Percentiles rank a stretch among this genome's conserved stretches.
Evolutionary conservation across 2,329 filamentous ascomycete species (phyloP).

Genomic region (Alternaria ventricosa): DNA sequence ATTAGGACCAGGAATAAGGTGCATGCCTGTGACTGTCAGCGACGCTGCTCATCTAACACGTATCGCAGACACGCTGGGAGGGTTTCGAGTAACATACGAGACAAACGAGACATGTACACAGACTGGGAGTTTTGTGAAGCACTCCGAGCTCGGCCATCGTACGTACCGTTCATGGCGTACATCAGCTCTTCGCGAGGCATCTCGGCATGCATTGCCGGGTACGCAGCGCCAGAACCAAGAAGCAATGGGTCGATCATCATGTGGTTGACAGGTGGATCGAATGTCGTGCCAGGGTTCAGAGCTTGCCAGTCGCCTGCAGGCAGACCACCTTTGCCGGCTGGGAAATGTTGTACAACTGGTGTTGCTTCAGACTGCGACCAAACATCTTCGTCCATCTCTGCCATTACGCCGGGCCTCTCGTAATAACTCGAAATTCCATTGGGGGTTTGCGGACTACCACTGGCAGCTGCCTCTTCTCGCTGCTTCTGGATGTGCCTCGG

Average conservation of each 20-base stretch:
- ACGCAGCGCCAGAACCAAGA: slow-evolving; percentile 38
- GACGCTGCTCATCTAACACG: not conserved
- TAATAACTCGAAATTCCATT: slow-evolving; percentile 36
- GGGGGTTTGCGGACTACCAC: slow-evolving; percentile 33
- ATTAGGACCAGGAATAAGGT: slow-evolving; percentile 36
- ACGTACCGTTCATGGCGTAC: slow-evolving; percentile 42
- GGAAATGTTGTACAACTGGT: slow-evolving; percentile 44
- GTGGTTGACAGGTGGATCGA: slow-evolving; percentile 41
- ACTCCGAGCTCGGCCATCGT: not conserved
- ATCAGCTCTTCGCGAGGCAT: slow-evolving; percentile 45
- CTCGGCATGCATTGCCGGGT: slow-evolving; percentile 40
- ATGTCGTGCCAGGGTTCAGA: slow-evolving; percentile 34
- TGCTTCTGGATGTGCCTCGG: slow-evolving; percentile 49
- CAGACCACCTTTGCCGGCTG: slow-evolving; percentile 29
- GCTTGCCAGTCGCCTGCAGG: slow-evolving; percentile 41
- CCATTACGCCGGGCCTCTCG: slow-evolving; percentile 34
- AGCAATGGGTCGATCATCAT: slow-evolving; percentile 49
- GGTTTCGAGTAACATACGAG: not conserved
- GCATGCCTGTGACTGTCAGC: slow-evolving; percentile 30
- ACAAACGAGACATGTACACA: not conserved
- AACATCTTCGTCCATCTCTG: slow-evolving; percentile 46
- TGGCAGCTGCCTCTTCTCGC: slow-evolving; percentile 42
- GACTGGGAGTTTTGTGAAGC: not conserved
- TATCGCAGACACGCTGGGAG: not conserved
- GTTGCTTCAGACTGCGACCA: slow-evolving; percentile 47